A percentile compares a stretch with the other conserved stretches of the same genome.
Evolutionary conservation across 202 grass and related monocot species (phyloP).

Genomic region (Musa balbisiana): DNA sequence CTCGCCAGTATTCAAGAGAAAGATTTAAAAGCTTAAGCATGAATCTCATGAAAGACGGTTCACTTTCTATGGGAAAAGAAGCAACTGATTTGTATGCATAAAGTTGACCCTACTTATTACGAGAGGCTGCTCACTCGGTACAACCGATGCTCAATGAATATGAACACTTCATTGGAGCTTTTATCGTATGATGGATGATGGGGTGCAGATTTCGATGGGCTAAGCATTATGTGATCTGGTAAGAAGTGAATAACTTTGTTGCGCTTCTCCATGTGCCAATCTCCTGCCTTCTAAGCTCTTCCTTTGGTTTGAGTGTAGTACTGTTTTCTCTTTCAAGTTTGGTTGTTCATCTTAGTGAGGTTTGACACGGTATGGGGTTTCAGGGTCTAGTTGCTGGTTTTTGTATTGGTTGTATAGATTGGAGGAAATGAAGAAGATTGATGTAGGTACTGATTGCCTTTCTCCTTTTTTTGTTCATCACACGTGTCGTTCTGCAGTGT

Average conservation of each 20-base stretch:
- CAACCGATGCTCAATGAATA: too few species aligned
- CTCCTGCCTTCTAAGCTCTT: background rate
- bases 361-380: background rate
- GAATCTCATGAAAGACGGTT: slow-evolving; percentile 82
- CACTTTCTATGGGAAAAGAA: slow-evolving; percentile 25
- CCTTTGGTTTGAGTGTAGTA: background rate
- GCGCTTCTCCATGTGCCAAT: background rate
- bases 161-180: too few species aligned
- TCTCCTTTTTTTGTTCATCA: too few species aligned
- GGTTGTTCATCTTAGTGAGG: background rate
- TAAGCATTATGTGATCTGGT: background rate
- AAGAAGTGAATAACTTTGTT: background rate
- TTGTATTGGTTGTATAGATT: slow-evolving; percentile 8
- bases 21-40: slow-evolving; percentile 74
- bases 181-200: too few species aligned
- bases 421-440: background rate
- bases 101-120: background rate
- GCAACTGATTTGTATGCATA: background rate
- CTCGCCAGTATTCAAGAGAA: slow-evolving; percentile 95
- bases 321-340: background rate
- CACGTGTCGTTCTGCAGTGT: too few species aligned
- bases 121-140: background rate
- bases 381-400: background rate
- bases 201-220: background rate
- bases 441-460: too few species aligned